Base-by-base conservation (phyloP, 805 yeast species). In the Wickerhamomyces ciferrii region DNA sequence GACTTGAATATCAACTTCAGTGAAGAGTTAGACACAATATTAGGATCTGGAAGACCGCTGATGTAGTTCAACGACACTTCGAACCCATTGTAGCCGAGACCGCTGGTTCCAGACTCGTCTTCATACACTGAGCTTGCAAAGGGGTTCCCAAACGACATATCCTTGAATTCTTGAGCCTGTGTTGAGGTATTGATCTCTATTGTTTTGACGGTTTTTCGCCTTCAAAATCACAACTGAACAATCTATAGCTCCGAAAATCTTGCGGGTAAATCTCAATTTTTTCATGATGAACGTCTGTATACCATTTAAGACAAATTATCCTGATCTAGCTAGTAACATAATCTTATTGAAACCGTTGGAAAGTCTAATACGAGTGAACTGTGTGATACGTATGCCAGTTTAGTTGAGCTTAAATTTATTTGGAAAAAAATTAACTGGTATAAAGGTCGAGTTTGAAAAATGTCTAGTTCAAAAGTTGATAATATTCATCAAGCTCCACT, bases 1-100 rank as follows among this genome's bases (percentile, higher is more conserved):
- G 86, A 79, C 60, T 86, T 90, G 70, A 90, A 84, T n/a, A 82
- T 69, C 11, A 90, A 68, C 39, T 76, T 75, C 46, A 85, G 62
- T 11, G 69, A 67, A 2, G 84, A 70, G 38, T 79, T 67, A 11
- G 66, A 48, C 6, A 83, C 54, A 13, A 68, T 54, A 41, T 74
- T 74, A 9, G 86, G 79, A 53, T 88, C 92, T 1, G 96, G 96
- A 5, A 83, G 63, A 3, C 94, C 95, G 14, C 85, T 80, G 50
- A 88, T 76, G 62, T 87, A 90, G 59, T 83, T 83, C 45, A 88
- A 63, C 2, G 95, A 79, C 0, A 86, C 82, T 41, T 76, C 81
- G 48, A 65, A 67, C 24, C 74, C 74, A 43, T 66, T 67, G 48
- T 63, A 64, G 2, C 76, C 76, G 9, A 71, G 50, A 2, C 71